Evolutionary conservation across 1,284 basidiomycete genomes (phyloP).

Genomic region (Taiwanofungus camphoratus): DNA sequence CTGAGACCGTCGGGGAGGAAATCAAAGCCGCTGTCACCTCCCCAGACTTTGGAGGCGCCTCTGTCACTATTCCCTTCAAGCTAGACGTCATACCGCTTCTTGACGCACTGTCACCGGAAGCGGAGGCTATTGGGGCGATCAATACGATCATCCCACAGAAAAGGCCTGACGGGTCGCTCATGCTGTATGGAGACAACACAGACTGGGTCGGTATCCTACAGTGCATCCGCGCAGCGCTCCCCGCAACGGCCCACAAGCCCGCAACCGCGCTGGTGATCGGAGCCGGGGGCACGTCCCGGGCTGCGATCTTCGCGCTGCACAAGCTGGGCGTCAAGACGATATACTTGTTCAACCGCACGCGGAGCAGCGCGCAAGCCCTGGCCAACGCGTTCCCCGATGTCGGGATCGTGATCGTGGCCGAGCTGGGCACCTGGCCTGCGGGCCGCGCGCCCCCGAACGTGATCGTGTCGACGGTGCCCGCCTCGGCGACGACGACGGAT

Average conservation of each 20-base stretch:
- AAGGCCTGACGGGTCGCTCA: conserved; percentile 38
- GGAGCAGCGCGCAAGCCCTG: conserved; percentile 65
- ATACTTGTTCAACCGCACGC: conserved; percentile 84
- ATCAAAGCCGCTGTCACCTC: conserved; percentile 60
- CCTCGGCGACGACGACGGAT: conserved; percentile 54
- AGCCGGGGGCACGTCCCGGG: conserved; percentile 89
- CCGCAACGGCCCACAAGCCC: conserved; percentile 28
- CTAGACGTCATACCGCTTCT: conserved; percentile 80
- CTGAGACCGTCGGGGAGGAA: conserved; percentile 56
- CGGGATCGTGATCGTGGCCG: conserved; percentile 55
- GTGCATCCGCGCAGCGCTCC: conserved; percentile 41
- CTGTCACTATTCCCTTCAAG: conserved; percentile 94
- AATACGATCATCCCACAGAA: conserved; percentile 77
- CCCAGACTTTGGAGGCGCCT: conserved; percentile 88
- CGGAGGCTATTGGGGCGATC: conserved; percentile 82
- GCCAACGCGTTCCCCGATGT: conserved; percentile 64
- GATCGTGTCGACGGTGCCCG: conserved; percentile 84
- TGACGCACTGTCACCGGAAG: conserved; percentile 73
- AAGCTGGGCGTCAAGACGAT: conserved; percentile 64
- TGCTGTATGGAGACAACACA: conserved; percentile 85
- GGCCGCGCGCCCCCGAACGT: conserved; percentile 52
- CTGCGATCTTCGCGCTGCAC: conserved; percentile 85
- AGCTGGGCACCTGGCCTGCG: conserved; percentile 49
- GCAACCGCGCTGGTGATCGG: conserved; percentile 78
- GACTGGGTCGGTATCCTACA: conserved; percentile 86